These are phyloP conservation scores for Rhizophora apiculata DNA, from an alignment of 345 rosid species.

Conservation along the genomic window DNA sequence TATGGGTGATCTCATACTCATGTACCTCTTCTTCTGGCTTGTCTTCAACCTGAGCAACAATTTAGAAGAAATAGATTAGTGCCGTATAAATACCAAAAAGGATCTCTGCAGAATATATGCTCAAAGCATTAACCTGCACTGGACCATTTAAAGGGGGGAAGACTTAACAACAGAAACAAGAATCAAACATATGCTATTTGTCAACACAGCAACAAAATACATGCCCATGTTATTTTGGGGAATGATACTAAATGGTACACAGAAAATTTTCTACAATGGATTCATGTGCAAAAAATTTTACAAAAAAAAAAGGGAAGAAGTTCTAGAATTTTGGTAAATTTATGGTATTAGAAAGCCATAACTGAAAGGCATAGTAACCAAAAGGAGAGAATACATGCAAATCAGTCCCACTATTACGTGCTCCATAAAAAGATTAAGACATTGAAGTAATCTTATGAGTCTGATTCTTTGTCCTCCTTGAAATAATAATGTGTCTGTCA, in stretches of 20 bases:
- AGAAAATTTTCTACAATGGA: background rate
- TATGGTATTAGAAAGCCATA: too few species aligned
- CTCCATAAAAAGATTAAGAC: too few species aligned
- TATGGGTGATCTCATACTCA: slow-evolving; percentile 81
- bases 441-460: too few species aligned
- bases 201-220: background rate
- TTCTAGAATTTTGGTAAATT: too few species aligned
- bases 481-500: too few species aligned
- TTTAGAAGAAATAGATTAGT: slow-evolving; percentile 7
- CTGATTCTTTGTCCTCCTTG: too few species aligned
- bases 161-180: slow-evolving; percentile 1
- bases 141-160: background rate
- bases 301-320: too few species aligned
- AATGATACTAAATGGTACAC: background rate
- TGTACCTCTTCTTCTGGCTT: slow-evolving; percentile 44
- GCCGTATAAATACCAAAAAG: background rate
- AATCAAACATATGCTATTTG: background rate
- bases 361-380: too few species aligned
- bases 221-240: background rate
- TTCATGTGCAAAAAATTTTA: background rate
- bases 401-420: too few species aligned
- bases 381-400: too few species aligned
- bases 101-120: background rate
- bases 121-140: background rate
- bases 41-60: slow-evolving; percentile 54